These are phyloP conservation scores for Xylaria cubensis DNA, from an alignment of 495 filamentous ascomycete genomes.

Conservation along the genomic window DNA sequence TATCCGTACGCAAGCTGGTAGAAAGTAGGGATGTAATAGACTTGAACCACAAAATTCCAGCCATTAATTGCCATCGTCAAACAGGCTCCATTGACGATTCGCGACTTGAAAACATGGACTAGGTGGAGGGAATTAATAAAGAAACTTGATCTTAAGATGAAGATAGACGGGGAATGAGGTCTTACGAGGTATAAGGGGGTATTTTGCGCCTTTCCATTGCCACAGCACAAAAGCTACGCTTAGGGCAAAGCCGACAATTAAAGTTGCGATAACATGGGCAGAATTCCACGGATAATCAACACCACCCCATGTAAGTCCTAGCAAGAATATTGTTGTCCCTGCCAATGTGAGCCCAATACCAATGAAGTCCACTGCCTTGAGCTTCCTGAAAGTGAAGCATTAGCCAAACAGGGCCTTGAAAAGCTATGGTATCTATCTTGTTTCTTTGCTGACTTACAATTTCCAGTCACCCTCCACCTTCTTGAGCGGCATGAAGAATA, in stretches of 20 bases:
- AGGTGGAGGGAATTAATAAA: neutral
- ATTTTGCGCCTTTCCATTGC: conserved; percentile 52
- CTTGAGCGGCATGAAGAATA: conserved; percentile 61
- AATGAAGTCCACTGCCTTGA: neutral
- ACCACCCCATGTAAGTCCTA: neutral
- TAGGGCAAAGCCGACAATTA: conserved; percentile 53
- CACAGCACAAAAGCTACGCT: conserved; percentile 56
- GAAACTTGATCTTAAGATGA: neutral
- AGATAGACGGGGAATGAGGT: neutral
- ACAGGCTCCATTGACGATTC: conserved; percentile 59
- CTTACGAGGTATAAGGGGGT: conserved; percentile 45
- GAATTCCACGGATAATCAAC: neutral
- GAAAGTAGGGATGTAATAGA: conserved; percentile 63
- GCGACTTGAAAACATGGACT: conserved; percentile 58
- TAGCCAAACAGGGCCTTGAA: neutral
- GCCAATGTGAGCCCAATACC: neutral
- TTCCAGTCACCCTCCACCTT: conserved; percentile 59
- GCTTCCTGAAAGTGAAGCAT: neutral
- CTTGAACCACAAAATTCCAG: conserved; percentile 62
- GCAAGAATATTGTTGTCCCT: neutral
- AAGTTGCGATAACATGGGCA: neutral
- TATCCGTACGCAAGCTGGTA: conserved; percentile 63
- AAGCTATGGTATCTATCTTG: neutral
- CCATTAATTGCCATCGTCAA: conserved; percentile 63
- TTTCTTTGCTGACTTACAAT: conserved; percentile 32